Evolutionary conservation across 2,329 filamentous ascomycete genomes (phyloP).

Genomic region (Cladosporium velox): DNA sequence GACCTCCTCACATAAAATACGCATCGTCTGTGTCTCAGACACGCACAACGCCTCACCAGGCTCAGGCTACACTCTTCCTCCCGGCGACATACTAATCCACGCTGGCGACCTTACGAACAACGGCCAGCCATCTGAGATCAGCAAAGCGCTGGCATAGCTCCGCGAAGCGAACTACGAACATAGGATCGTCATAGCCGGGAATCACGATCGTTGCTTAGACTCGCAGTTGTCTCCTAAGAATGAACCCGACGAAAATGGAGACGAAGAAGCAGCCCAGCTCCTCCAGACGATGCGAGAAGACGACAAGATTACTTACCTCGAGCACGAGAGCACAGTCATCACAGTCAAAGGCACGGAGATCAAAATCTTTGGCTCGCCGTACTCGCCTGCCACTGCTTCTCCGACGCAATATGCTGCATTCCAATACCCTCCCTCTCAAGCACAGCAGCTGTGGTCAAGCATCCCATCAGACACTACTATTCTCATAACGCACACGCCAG

Average conservation of each 20-base stretch:
- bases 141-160: constrained; percentile 66
- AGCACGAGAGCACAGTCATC: constrained; percentile 58
- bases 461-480: constrained; percentile 66
- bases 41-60: constrained; percentile 66
- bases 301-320: constrained; percentile 63
- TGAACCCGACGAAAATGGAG: constrained; percentile 43
- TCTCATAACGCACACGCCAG: constrained; percentile 71
- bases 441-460: constrained; percentile 56
- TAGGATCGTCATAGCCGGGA: constrained; percentile 72
- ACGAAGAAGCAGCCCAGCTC: constrained; percentile 54
- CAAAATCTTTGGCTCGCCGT: constrained; percentile 71
- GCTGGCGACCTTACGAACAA: constrained; percentile 77
- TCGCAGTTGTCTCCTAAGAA: constrained; percentile 27
- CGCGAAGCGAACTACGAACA: constrained; percentile 66
- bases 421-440: constrained; percentile 54
- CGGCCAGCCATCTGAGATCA: constrained; percentile 60
- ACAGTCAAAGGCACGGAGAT: constrained; percentile 64
- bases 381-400: constrained; percentile 50
- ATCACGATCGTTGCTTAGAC: constrained; percentile 75
- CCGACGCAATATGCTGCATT: constrained; percentile 63
- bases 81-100: constrained; percentile 73
- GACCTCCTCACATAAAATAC: constrained; percentile 47
- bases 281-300: constrained; percentile 53
- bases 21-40: constrained; percentile 75
- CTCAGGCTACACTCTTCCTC: constrained; percentile 62